Evolutionary conservation across 805 yeast species (phyloP), one percentile per base, ranked within the genome.

Genomic region (Saccharomycopsis vini): DNA sequence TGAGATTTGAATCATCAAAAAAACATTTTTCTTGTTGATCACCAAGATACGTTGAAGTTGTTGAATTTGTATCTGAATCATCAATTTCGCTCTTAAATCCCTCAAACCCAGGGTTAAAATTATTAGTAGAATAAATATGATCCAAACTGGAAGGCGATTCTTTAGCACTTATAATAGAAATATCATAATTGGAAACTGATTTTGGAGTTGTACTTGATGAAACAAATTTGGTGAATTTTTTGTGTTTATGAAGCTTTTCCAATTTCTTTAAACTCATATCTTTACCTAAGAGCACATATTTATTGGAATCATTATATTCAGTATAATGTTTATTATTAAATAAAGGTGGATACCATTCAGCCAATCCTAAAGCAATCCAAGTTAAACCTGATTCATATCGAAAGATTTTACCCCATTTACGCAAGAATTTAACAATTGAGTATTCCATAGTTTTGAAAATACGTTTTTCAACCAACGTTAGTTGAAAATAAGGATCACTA

Each of bases 351-450:
- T 77, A 72, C 95, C 95, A 88, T 59, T 87, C 95, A 0, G 95
- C 90, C 36, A 89, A 63, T 9, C 87, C 88, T 26, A 86, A 62
- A 0, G 95, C 96, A 16, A 85, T 75, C 95, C 95, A 88, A 2
- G 90, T 72, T 54, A 88, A 68, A 0, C 94, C 89, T 36, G 81
- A 71, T 59, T 86, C 92, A 58, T 89, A 89, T 52, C 77, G 78
- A 43, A 85, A 73, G 45, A 79, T 68, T 31, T 69, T 67, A 5
- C 92, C 89, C 95, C 95, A 88, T 63, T 85, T 85, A 24, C 62
- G 62, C 32, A 83, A 62, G 56, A 89, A 89, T 45, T 71, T 71
- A 36, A 69, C 55, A 13, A 88, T 73, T 4, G 95, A 70, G 30
- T 64, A 61, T 54, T 82, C 80, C 47, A 86, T 62, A 1, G 68